Evolutionary conservation across 1,139 yeast species (phyloP).

Genomic region (Scheffersomyces titani): DNA sequence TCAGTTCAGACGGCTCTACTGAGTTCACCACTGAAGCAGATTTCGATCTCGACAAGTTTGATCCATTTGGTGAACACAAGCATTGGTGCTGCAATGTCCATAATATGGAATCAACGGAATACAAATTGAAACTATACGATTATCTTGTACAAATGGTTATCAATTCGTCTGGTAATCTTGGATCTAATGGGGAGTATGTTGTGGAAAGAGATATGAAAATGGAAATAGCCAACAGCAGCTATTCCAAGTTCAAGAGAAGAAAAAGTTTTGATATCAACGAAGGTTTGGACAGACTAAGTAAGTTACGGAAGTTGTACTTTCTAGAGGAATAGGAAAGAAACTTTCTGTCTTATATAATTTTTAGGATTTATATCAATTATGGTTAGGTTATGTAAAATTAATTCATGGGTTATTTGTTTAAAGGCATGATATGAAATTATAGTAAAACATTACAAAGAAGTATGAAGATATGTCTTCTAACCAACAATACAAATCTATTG

Average conservation of each 20-base stretch:
- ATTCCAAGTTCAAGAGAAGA: slow-evolving; percentile 16
- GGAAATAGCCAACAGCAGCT: slow-evolving; percentile 9
- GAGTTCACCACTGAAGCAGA: slow-evolving; percentile 17
- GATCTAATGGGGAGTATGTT: slow-evolving; percentile 27
- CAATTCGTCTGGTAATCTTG: slow-evolving; percentile 22
- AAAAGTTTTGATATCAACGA: slow-evolving; percentile 32
- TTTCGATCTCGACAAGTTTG: slow-evolving; percentile 14
- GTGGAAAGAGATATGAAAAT: slow-evolving; percentile 16
- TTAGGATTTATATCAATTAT: neutral
- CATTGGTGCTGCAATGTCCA: slow-evolving; percentile 34
- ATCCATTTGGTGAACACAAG: slow-evolving; percentile 33
- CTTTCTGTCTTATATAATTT: neutral
- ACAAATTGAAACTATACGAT: slow-evolving; percentile 10
- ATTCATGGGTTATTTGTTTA: neutral
- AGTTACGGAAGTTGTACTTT: slow-evolving; percentile 36
- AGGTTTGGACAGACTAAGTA: slow-evolving; percentile 33
- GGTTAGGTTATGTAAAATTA: neutral
- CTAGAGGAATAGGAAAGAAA: neutral
- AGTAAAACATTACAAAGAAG: neutral
- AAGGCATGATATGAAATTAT: neutral
- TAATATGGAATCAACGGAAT: slow-evolving; percentile 12
- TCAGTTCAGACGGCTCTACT: slow-evolving; percentile 4
- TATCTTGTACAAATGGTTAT: slow-evolving; percentile 29
- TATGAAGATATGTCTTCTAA: neutral
- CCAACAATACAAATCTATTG: neutral